A percentile compares a stretch with the other conserved stretches of the same genome.
These are phyloP conservation scores for Garcia nutans DNA, from an alignment of 345 rosid genomes.

Conservation along the genomic window DNA sequence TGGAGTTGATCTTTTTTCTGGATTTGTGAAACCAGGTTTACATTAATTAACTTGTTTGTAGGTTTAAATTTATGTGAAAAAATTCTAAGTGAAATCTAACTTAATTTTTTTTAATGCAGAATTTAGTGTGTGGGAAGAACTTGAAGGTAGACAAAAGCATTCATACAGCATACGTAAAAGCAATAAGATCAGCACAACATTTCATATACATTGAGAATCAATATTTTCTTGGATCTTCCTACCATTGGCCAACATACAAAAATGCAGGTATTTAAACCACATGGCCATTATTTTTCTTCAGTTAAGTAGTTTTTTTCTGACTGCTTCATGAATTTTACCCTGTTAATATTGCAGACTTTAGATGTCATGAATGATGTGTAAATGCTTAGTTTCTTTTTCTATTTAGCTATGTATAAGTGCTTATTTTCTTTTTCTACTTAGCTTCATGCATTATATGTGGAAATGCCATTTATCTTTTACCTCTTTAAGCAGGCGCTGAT, in stretches of 20 bases:
- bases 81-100: not conserved
- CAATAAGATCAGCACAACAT: slow-evolving; percentile 74
- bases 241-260: slow-evolving; percentile 64
- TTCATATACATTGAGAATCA: slow-evolving; percentile 73
- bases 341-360: not conserved
- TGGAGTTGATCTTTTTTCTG: not conserved
- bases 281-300: not conserved
- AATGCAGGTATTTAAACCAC: slow-evolving; percentile 49
- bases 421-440: not conserved
- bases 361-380: not conserved
- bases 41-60: not conserved
- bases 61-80: not conserved
- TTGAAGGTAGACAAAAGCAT: slow-evolving; percentile 67
- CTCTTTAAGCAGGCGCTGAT: slow-evolving; percentile 51
- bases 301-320: not conserved
- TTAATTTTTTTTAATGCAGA: slow-evolving; percentile 32
- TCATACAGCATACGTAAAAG: slow-evolving; percentile 61
- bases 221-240: slow-evolving; percentile 69
- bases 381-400: not conserved
- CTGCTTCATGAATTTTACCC: not conserved
- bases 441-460: not conserved
- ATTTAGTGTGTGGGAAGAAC: slow-evolving; percentile 60
- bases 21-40: not conserved
- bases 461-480: not conserved
- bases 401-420: not conserved